A percentile compares a stretch with the other conserved stretches of the same genome.
phyloP scores from a whole-genome alignment of 2,329 filamentous ascomycete species.

The Colletotrichum musicola region DNA sequence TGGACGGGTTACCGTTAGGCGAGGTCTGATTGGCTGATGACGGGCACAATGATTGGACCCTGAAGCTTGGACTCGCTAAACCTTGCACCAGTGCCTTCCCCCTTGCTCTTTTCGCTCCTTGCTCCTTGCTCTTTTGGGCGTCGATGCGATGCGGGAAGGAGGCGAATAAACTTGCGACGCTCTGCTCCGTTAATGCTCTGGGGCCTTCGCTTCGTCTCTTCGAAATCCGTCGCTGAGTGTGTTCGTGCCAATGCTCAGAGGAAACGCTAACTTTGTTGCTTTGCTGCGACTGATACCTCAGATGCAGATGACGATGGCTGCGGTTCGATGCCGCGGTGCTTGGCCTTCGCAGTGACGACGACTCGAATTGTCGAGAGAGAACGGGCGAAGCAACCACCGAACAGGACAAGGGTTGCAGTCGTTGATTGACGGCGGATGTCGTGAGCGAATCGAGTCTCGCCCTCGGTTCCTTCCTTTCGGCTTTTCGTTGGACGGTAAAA shows the following conservation, averaged over 20 bases:
- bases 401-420: background rate
- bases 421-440: slow-evolving; percentile 10
- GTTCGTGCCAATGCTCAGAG: slow-evolving; percentile 11
- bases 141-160: slow-evolving; percentile 12
- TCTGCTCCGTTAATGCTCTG: slow-evolving; percentile 9
- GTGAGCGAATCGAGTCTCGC: slow-evolving; percentile 28
- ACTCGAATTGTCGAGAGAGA: background rate
- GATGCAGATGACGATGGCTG: slow-evolving; percentile 8
- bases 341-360: background rate
- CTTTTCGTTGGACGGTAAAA: slow-evolving; percentile 29
- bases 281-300: background rate
- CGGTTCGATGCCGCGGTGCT: background rate
- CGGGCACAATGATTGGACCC: slow-evolving; percentile 27
- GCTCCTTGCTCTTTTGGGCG: background rate
- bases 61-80: slow-evolving; percentile 27
- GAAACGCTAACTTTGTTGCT: background rate
- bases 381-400: too few species aligned
- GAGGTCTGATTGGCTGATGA: slow-evolving; percentile 19
- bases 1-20: background rate
- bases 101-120: background rate
- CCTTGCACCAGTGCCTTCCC: too few species aligned
- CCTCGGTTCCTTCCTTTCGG: background rate
- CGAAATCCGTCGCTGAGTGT: slow-evolving; percentile 5
- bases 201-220: background rate
- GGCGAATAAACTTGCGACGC: slow-evolving; percentile 29